phyloP scores from a whole-genome alignment of 768 basidiomycete species.

The Lactarius sp. region DNA sequence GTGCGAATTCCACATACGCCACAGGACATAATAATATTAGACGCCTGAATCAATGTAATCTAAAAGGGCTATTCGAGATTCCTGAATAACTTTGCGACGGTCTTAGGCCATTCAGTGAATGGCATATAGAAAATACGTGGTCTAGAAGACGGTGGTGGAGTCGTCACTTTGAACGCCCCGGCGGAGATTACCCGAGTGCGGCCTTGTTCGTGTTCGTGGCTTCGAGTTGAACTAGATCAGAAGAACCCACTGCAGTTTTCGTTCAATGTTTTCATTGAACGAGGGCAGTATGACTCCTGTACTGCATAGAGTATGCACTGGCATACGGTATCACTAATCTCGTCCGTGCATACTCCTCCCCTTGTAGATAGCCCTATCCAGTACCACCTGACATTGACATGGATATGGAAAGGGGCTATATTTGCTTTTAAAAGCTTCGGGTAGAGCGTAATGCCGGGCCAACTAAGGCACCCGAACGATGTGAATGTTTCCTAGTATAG shows the following conservation, averaged over 20 bases:
- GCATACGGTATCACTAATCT: neutral
- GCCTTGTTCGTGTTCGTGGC: neutral
- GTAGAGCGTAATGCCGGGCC: neutral
- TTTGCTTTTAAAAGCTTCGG: neutral
- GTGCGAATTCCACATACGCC: neutral
- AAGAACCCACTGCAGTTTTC: neutral
- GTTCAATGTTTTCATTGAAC: neutral
- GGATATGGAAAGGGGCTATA: slow-evolving; percentile 1
- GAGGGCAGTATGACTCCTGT: neutral
- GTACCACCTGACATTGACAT: slow-evolving; percentile 1
- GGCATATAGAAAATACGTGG: too few relatives aligned
- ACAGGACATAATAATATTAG: neutral
- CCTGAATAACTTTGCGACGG: too few relatives aligned
- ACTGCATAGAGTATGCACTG: neutral
- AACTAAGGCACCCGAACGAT: neutral
- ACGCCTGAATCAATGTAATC: neutral
- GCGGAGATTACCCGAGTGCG: neutral
- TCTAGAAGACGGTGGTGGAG: neutral
- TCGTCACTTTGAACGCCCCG: neutral
- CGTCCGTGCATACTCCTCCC: too few relatives aligned
- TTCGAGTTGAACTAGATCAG: neutral
- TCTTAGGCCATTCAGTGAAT: too few relatives aligned
- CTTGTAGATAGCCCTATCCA: neutral
- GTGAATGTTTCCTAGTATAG: neutral
- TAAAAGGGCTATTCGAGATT: neutral